Evolutionary conservation across 257 asterid genomes (phyloP).

Genomic region (Jaltomata sinuosa): DNA sequence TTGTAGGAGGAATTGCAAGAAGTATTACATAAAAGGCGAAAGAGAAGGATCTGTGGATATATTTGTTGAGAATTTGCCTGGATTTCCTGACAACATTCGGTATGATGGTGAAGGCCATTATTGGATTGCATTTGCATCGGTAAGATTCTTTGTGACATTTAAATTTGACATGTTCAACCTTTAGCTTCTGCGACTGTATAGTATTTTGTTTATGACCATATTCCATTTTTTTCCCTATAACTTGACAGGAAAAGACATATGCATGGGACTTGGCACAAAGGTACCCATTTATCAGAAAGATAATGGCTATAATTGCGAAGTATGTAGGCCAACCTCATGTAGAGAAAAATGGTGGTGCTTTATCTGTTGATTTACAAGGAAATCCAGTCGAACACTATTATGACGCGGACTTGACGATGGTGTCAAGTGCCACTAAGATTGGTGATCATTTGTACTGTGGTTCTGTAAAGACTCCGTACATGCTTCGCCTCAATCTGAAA

Average conservation of each 20-base stretch:
- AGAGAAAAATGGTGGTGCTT: conserved; percentile 47
- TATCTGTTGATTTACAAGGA: conserved; percentile 68
- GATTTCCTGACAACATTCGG: conserved; percentile 73
- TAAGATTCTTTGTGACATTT: neutral
- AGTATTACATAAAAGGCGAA: conserved; percentile 50
- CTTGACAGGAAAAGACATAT: conserved; percentile 30
- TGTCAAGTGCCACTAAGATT: conserved; percentile 44
- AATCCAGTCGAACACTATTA: conserved; percentile 48
- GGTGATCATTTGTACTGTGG: conserved; percentile 58
- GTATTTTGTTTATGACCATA: neutral
- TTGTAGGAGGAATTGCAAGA: conserved; percentile 60
- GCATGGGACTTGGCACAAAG: conserved; percentile 15
- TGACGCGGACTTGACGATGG: conserved; percentile 13
- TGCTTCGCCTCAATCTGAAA: conserved; percentile 51
- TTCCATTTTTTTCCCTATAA: neutral
- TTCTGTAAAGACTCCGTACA: conserved; percentile 25
- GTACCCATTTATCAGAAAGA: conserved; percentile 49
- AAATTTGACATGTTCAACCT: neutral
- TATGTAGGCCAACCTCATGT: conserved; percentile 10
- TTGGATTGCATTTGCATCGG: conserved; percentile 61
- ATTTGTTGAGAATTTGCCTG: conserved; percentile 69
- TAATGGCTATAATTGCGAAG: conserved; percentile 30
- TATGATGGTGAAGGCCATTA: conserved; percentile 79
- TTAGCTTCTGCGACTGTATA: neutral
- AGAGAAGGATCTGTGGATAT: conserved; percentile 42